These are phyloP conservation scores for Podospora anserina DNA, from an alignment of 495 filamentous ascomycete genomes.

Conservation along the genomic window DNA sequence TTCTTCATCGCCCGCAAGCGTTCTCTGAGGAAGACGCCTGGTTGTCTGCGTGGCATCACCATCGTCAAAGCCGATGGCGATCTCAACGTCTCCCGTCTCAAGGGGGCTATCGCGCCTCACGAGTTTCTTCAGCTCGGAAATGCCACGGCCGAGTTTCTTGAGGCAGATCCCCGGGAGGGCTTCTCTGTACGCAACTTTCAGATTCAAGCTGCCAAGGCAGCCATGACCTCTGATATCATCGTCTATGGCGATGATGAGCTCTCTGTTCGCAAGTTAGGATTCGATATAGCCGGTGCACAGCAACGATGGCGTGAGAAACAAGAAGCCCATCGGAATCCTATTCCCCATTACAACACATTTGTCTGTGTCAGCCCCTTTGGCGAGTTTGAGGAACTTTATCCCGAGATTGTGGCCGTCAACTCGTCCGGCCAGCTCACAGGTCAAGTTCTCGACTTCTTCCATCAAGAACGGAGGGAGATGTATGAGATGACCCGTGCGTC, in stretches of 20 bases:
- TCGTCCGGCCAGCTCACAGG: conserved; percentile 70
- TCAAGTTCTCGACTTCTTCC: conserved; percentile 83
- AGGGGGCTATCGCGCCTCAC: conserved; percentile 75
- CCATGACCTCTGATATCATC: conserved; percentile 84
- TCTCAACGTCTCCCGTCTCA: conserved; percentile 68
- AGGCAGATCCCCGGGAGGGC: conserved; percentile 79
- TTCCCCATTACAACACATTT: conserved; percentile 80
- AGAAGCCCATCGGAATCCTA: conserved; percentile 49
- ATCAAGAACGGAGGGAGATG: conserved; percentile 90
- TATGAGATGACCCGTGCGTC: conserved; percentile 84
- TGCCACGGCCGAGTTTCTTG: conserved; percentile 56
- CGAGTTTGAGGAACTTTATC: conserved; percentile 68
- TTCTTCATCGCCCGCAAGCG: conserved; percentile 82
- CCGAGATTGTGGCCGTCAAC: conserved; percentile 69
- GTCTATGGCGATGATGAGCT: conserved; percentile 75
- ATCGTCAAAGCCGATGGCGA: conserved; percentile 87
- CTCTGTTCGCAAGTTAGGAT: conserved; percentile 63
- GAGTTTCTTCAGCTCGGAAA: conserved; percentile 61
- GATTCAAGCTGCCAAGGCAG: conserved; percentile 87
- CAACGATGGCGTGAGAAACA: conserved; percentile 64
- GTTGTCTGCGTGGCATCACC: conserved; percentile 75
- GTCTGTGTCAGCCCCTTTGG: conserved; percentile 63
- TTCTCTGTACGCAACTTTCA: conserved; percentile 91
- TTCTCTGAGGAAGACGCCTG: conserved; percentile 66
- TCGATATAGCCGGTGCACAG: conserved; percentile 72